Conservation (phyloP, 805 yeast genomes). For the Metschnikowia vanudenii region DNA sequence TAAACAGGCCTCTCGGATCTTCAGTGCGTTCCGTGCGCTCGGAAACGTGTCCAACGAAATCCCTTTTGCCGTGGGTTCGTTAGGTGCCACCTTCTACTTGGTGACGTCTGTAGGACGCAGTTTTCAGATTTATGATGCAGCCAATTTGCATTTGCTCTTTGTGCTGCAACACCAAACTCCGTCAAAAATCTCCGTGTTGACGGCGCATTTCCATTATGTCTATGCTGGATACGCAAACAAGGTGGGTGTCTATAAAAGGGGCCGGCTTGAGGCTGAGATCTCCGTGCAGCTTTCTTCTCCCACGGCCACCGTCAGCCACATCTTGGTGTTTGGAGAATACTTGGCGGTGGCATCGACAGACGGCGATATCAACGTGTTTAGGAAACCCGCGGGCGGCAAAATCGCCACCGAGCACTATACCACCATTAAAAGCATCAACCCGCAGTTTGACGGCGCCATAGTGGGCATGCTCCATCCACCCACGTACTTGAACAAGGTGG, state of each 20-base stretch:
- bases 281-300: slow-evolving; percentile 15
- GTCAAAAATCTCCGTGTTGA: slow-evolving; percentile 62
- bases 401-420: slow-evolving; percentile 68
- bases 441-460: slow-evolving; percentile 67
- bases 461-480: slow-evolving; percentile 78
- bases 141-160: slow-evolving; percentile 78
- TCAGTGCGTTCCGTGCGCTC: slow-evolving; percentile 79
- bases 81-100: slow-evolving; percentile 83
- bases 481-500: slow-evolving; percentile 86
- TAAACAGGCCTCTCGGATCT: slow-evolving; percentile 45
- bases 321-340: slow-evolving; percentile 75
- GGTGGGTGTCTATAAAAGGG: slow-evolving; percentile 81
- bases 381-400: slow-evolving; percentile 44
- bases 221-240: slow-evolving; percentile 71
- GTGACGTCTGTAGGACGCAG: slow-evolving; percentile 88
- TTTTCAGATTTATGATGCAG: slow-evolving; percentile 91
- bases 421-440: slow-evolving; percentile 47
- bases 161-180: slow-evolving; percentile 81
- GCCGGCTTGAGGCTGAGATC: slow-evolving; percentile 50
- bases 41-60: slow-evolving; percentile 86
- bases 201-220: slow-evolving; percentile 81
- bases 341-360: slow-evolving; percentile 51
- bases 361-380: slow-evolving; percentile 53
- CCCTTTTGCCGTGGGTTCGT: slow-evolving; percentile 85
- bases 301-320: slow-evolving; percentile 41